Conservation (phyloP, 768 basidiomycete genomes). For the Artomyces pyxidatus region DNA sequence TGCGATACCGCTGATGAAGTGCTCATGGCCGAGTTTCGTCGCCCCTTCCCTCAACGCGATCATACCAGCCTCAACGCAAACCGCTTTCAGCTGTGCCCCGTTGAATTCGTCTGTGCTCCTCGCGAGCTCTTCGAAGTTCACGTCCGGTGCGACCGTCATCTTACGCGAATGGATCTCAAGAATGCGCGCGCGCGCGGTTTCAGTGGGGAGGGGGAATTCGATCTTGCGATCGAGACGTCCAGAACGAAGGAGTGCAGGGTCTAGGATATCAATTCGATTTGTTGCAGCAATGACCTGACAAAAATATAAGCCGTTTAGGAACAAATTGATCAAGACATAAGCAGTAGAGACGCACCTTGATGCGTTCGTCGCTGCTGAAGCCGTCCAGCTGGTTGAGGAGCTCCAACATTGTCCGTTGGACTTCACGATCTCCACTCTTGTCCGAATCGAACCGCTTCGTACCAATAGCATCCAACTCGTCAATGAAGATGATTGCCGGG, state of each 20-base stretch:
- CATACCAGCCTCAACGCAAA: constrained; percentile 99
- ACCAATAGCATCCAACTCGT: constrained; percentile 88
- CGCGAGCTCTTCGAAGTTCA: constrained; percentile 96
- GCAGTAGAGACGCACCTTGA: constrained; percentile 58
- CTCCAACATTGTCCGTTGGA: constrained; percentile 99
- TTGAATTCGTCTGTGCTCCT: constrained; percentile 98
- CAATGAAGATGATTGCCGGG: constrained; percentile 98
- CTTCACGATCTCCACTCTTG: constrained; percentile 97
- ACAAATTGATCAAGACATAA: constrained; percentile 3
- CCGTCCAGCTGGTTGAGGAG: constrained; percentile 97
- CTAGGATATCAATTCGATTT: constrained; percentile 96
- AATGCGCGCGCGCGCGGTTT: constrained; percentile 92
- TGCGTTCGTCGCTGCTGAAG: constrained; percentile 93
- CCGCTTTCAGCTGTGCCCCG: constrained; percentile 93
- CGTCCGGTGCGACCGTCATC: constrained; percentile 80
- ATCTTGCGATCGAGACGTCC: constrained; percentile 98
- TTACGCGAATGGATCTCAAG: constrained; percentile 96
- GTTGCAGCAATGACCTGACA: constrained; percentile 93
- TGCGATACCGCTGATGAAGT: constrained; percentile 88
- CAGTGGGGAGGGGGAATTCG: constrained; percentile 95
- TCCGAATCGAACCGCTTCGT: constrained; percentile 98
- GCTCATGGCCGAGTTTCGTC: constrained; percentile 82
- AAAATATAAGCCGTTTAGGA: constrained; percentile 1
- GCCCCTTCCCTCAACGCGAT: constrained; percentile 93
- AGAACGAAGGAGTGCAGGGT: constrained; percentile 96